Conservation (phyloP, 73 alveolate species). For the Uronychia binucleata region DNA sequence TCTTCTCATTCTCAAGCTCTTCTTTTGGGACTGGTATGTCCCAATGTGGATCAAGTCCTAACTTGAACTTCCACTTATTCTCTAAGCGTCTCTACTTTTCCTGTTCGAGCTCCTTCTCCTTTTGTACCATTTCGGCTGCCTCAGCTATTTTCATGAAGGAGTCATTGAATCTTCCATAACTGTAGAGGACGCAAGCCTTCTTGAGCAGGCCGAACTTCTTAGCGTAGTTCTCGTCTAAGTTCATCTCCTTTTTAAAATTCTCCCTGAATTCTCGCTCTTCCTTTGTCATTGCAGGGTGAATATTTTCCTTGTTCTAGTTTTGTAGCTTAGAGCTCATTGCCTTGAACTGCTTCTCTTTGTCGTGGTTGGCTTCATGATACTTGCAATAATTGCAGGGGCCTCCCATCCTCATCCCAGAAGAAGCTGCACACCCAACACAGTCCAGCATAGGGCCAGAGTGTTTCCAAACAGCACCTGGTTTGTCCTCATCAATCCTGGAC, state of each 20-base stretch:
- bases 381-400: conserved; percentile 11
- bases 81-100: conserved; percentile 14
- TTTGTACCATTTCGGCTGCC: conserved; percentile 43
- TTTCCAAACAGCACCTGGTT: neutral
- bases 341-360: conserved; percentile 8
- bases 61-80: conserved; percentile 57
- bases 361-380: conserved; percentile 7
- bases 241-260: conserved; percentile 7
- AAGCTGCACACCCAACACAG: conserved; percentile 18
- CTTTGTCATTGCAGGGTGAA: neutral
- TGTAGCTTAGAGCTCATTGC: neutral
- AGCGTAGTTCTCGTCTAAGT: conserved; percentile 44
- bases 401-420: conserved; percentile 8
- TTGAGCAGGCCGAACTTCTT: conserved; percentile 55
- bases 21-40: conserved; percentile 53
- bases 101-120: conserved; percentile 29
- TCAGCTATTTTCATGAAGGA: conserved; percentile 48
- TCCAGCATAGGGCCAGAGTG: conserved; percentile 4
- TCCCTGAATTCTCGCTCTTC: neutral
- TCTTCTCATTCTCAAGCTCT: conserved; percentile 20
- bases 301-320: neutral
- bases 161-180: conserved; percentile 51
- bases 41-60: conserved; percentile 46
- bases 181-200: conserved; percentile 53
- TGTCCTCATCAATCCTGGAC: conserved; percentile 7